Evolutionary conservation across 768 basidiomycete genomes (phyloP).

Genomic region (Lentinula sp.): DNA sequence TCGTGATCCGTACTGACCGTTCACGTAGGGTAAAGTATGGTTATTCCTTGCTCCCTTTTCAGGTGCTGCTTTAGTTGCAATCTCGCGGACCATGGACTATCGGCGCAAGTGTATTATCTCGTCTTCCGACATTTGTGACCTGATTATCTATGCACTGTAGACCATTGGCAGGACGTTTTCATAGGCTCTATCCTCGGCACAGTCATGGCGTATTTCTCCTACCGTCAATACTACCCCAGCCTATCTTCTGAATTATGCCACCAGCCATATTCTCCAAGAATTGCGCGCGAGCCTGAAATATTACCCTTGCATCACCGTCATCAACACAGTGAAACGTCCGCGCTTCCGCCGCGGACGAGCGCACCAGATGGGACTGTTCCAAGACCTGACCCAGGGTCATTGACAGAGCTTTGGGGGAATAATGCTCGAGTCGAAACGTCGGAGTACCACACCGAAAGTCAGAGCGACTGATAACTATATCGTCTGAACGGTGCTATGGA

Average conservation of each 20-base stretch:
- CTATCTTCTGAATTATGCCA: constrained; percentile 59
- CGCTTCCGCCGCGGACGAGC: not conserved
- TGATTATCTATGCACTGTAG: constrained; percentile 25
- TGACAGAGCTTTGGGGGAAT: constrained; percentile 22
- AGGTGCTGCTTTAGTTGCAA: constrained; percentile 73
- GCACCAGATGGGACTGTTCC: constrained; percentile 24
- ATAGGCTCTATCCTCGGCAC: constrained; percentile 76
- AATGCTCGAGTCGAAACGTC: not conserved
- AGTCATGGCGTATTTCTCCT: constrained; percentile 63
- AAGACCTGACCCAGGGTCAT: constrained; percentile 19
- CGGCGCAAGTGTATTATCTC: constrained; percentile 42
- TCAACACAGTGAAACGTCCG: not conserved
- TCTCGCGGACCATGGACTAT: constrained; percentile 89
- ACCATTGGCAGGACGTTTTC: constrained; percentile 91
- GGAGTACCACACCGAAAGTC: not conserved
- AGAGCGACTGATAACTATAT: not conserved
- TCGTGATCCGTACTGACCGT: not conserved
- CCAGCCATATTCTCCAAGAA: constrained; percentile 67
- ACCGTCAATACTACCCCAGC: constrained; percentile 82
- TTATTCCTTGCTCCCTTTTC: constrained; percentile 69
- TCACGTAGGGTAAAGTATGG: constrained; percentile 71
- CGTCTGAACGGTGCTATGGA: no score
- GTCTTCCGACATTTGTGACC: not conserved
- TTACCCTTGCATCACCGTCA: constrained; percentile 27
- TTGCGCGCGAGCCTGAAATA: constrained; percentile 34